These are phyloP conservation scores for Haplosporangium gracile DNA, from an alignment of 192 early-diverging fungal genomes.

Conservation along the genomic window DNA sequence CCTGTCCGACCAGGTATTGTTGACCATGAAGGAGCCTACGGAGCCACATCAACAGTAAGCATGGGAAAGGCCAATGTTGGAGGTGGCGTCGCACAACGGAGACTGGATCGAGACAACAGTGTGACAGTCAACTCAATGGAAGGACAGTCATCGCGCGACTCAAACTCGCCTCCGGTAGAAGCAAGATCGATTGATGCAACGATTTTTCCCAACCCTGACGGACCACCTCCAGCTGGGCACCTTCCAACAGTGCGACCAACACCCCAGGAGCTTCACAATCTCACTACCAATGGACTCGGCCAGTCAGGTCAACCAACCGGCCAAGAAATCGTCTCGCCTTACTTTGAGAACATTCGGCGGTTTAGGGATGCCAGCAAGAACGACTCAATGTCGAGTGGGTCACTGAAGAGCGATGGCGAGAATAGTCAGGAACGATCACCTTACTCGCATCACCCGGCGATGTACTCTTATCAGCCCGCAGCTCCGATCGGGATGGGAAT, in stretches of 20 bases:
- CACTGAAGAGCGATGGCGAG: constrained; percentile 7
- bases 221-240: neutral
- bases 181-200: neutral
- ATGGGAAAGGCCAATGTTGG: neutral
- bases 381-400: constrained; percentile 14
- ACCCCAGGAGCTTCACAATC: constrained; percentile 6
- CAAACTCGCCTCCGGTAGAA: neutral
- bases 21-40: constrained; percentile 20
- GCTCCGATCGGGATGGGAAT: constrained; percentile 37
- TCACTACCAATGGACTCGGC: constrained; percentile 2
- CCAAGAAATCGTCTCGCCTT: constrained; percentile 38
- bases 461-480: constrained; percentile 18
- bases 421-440: constrained; percentile 1
- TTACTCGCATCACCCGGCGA: constrained; percentile 12
- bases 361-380: constrained; percentile 26
- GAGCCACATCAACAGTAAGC: neutral
- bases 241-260: neutral
- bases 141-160: neutral
- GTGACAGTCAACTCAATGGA: neutral
- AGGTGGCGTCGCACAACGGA: constrained; percentile 28
- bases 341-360: constrained; percentile 38
- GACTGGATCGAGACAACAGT: constrained; percentile 4
- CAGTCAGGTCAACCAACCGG: neutral
- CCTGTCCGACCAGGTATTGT: constrained; percentile 27
- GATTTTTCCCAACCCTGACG: neutral